Percentiles rank a stretch among this genome's conserved stretches.
Conservation (phyloP, 2,329 filamentous ascomycete genomes). For the Calonectria hawksworthii region DNA sequence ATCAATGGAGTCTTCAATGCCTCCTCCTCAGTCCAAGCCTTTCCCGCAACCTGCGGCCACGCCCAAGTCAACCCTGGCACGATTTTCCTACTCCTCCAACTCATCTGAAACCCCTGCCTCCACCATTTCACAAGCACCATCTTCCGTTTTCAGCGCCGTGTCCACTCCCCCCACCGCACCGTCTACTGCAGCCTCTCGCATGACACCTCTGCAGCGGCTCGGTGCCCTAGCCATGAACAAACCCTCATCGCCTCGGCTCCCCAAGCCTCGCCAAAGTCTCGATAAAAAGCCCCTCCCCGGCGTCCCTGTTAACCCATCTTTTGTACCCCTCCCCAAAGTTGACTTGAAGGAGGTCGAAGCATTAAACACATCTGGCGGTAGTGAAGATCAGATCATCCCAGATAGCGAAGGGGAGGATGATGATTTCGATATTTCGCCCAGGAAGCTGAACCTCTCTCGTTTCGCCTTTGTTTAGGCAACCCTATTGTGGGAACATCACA, state of each 20-base stretch:
- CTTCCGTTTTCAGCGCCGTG: constrained; percentile 53
- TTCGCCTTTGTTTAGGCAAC: constrained; percentile 58
- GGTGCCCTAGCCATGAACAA: constrained; percentile 58
- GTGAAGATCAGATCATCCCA: constrained; percentile 69
- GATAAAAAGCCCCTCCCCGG: constrained; percentile 48
- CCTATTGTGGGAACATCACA: background rate
- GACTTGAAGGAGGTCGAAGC: constrained; percentile 67
- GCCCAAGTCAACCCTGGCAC: constrained; percentile 49
- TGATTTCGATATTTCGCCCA: constrained; percentile 48
- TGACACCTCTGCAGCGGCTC: constrained; percentile 69
- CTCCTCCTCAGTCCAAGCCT: constrained; percentile 45
- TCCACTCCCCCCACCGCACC: constrained; percentile 58
- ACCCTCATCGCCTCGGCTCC: constrained; percentile 46
- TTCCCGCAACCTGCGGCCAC: constrained; percentile 42
- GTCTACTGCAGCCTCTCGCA: constrained; percentile 58
- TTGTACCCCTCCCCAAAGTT: constrained; percentile 68
- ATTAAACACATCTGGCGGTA: constrained; percentile 63
- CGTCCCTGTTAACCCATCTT: constrained; percentile 65
- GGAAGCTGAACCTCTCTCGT: constrained; percentile 62
- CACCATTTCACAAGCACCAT: constrained; percentile 48
- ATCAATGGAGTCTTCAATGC: constrained; percentile 44
- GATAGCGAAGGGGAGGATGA: constrained; percentile 66
- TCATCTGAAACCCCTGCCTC: constrained; percentile 52
- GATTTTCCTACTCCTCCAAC: constrained; percentile 53
- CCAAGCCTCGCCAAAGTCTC: constrained; percentile 45